Percentiles rank a stretch among this genome's conserved stretches.
Conservation (phyloP, 169 alveolate genomes). For the Eimeria falciformis region DNA sequence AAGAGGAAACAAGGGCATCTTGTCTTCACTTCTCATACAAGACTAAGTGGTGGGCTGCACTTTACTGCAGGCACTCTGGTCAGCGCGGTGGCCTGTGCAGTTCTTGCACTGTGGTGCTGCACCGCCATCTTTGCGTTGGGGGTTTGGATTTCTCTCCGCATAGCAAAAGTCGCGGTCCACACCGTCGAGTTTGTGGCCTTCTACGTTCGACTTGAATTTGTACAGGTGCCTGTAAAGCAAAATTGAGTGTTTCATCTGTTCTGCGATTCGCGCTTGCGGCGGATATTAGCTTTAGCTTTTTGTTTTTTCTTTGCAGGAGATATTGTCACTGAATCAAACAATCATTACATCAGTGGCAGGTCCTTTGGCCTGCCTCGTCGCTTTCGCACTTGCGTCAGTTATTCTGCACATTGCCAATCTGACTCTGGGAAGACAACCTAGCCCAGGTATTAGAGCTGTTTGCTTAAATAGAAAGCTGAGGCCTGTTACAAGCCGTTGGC, state of each 20-base stretch:
- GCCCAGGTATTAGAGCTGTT: conserved; percentile 33
- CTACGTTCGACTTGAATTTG: conserved; percentile 57
- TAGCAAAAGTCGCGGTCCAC: conserved; percentile 37
- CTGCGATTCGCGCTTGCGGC: not conserved
- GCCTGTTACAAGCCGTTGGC: no score
- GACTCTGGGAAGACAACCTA: conserved; percentile 52
- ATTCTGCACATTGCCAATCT: conserved; percentile 42
- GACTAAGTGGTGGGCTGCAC: no score
- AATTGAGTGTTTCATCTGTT: not conserved
- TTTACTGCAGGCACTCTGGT: conserved; percentile 36
- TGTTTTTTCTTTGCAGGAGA: not conserved
- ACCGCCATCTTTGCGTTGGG: conserved; percentile 31
- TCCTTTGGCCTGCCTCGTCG: conserved; percentile 51
- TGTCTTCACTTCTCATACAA: no score
- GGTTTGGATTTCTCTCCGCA: conserved; percentile 39
- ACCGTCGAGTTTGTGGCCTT: conserved; percentile 41
- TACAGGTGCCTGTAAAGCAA: conserved; percentile 22
- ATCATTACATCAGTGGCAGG: conserved; percentile 49
- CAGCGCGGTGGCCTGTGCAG: conserved; percentile 56
- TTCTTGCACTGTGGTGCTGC: conserved; percentile 65
- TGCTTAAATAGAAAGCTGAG: no score
- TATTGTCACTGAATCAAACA: conserved; percentile 20
- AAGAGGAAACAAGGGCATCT: no score
- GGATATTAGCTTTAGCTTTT: not conserved
- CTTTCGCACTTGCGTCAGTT: conserved; percentile 44